A percentile compares a stretch with the other conserved stretches of the same genome.
These are phyloP conservation scores for Paramyrothecium sp. DNA, from an alignment of 2,329 filamentous ascomycete genomes.

Conservation along the genomic window DNA sequence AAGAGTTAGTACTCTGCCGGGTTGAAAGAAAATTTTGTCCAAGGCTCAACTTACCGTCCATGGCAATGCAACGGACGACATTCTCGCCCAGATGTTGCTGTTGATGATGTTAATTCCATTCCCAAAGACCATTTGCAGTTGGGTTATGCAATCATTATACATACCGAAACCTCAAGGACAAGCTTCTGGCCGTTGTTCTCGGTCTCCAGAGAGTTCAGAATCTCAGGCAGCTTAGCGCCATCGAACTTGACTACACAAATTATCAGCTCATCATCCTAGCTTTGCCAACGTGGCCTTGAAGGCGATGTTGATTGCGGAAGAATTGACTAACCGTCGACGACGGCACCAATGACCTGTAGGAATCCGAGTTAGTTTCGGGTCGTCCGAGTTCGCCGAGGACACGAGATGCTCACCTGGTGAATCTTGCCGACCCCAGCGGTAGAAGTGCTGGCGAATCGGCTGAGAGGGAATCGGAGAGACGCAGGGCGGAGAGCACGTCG, in stretches of 20 bases:
- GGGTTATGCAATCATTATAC: constrained; percentile 20
- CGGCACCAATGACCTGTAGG: constrained; percentile 93
- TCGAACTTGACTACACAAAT: constrained; percentile 86
- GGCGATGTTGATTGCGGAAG: constrained; percentile 9
- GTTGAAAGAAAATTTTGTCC: constrained; percentile 16
- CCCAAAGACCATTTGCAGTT: neutral
- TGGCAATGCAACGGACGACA: constrained; percentile 99
- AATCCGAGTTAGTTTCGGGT: constrained; percentile 43
- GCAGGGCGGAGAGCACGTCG: constrained; percentile 59
- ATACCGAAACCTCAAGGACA: constrained; percentile 93
- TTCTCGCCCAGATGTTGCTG: constrained; percentile 99
- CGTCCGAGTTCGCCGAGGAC: constrained; percentile 6
- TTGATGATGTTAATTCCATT: constrained; percentile 31
- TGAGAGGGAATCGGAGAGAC: constrained; percentile 52
- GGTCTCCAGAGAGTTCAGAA: constrained; percentile 95
- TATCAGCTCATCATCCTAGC: constrained; percentile 18
- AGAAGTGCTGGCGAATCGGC: constrained; percentile 58
- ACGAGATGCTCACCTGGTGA: constrained; percentile 55
- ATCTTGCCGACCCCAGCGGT: constrained; percentile 65
- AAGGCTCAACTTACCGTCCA: constrained; percentile 76
- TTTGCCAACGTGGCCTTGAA: constrained; percentile 5
- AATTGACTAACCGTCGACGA: constrained; percentile 83
- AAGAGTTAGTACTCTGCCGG: constrained; percentile 10
- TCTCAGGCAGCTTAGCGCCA: constrained; percentile 85
- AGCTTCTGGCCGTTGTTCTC: constrained; percentile 92